phyloP scores from a whole-genome alignment of 2,329 filamentous ascomycete species.

The Eutypa lata region DNA sequence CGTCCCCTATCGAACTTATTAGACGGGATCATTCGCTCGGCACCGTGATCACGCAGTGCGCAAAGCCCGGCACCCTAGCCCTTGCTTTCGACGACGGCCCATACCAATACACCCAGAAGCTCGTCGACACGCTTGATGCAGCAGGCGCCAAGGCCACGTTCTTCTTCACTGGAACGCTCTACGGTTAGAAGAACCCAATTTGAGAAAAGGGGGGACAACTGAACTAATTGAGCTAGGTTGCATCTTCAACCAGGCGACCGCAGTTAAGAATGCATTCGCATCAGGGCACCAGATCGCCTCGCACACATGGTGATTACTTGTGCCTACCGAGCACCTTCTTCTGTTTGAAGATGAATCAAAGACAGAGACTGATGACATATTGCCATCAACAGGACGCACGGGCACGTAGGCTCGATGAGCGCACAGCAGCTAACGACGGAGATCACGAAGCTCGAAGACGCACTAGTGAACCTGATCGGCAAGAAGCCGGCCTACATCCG shows the following conservation, averaged over 20 bases:
- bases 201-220: neutral
- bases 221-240: slow-evolving; percentile 26
- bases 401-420: slow-evolving; percentile 39
- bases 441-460: slow-evolving; percentile 49
- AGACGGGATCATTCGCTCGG: slow-evolving; percentile 39
- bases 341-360: neutral
- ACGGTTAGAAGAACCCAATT: slow-evolving; percentile 29
- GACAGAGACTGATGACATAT: slow-evolving; percentile 2
- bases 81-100: slow-evolving; percentile 55
- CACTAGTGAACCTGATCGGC: slow-evolving; percentile 47
- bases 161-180: slow-evolving; percentile 50
- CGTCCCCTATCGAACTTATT: slow-evolving; percentile 37
- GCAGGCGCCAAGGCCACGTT: slow-evolving; percentile 51
- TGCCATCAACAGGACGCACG: slow-evolving; percentile 40
- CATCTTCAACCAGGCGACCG: slow-evolving; percentile 46
- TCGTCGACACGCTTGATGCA: slow-evolving; percentile 49
- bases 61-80: slow-evolving; percentile 41
- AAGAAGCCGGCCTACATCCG: slow-evolving; percentile 49
- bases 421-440: slow-evolving; percentile 39
- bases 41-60: slow-evolving; percentile 43
- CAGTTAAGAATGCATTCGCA: slow-evolving; percentile 51
- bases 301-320: slow-evolving; percentile 43
- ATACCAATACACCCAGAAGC: slow-evolving; percentile 43
- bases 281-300: slow-evolving; percentile 52
- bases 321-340: neutral